Evolutionary conservation across 257 asterid genomes (phyloP).

Genomic region (Gentiana dahurica): DNA sequence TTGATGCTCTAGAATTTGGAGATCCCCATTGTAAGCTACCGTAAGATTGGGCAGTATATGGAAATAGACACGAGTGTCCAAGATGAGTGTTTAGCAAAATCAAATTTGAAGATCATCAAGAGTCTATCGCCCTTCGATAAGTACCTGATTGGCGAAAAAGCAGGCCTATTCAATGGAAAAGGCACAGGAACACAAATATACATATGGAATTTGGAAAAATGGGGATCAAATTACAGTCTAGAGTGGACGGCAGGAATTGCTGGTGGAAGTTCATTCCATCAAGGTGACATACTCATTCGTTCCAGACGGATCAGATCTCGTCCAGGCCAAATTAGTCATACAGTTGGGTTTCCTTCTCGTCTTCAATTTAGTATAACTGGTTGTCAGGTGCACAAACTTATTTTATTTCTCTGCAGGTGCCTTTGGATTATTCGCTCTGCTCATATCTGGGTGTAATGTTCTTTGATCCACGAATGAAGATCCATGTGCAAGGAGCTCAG

Average conservation of each 20-base stretch:
- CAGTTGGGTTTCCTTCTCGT: constrained; percentile 19
- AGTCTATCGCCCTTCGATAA: constrained; percentile 65
- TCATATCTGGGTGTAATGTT: constrained; percentile 70
- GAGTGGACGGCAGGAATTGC: constrained; percentile 45
- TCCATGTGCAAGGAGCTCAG: constrained; percentile 64
- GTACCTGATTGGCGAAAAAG: constrained; percentile 66
- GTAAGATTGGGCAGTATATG: constrained; percentile 52
- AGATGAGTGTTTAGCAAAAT: constrained; percentile 38
- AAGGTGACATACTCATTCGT: constrained; percentile 53
- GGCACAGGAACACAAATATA: constrained; percentile 76
- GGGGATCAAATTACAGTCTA: constrained; percentile 66
- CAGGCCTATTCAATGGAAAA: constrained; percentile 37
- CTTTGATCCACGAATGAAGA: constrained; percentile 78
- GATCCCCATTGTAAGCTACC: constrained; percentile 72
- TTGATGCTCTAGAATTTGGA: constrained; percentile 49
- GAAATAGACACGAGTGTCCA: constrained; percentile 53
- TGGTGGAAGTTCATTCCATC: constrained; percentile 69
- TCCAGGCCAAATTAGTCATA: constrained; percentile 58
- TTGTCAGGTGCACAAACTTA: neutral
- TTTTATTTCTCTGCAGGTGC: constrained; percentile 40
- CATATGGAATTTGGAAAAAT: constrained; percentile 69
- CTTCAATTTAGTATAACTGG: neutral
- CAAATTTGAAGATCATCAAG: constrained; percentile 52
- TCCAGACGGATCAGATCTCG: constrained; percentile 69
- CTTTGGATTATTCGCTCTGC: constrained; percentile 64